phyloP scores from a whole-genome alignment of 495 filamentous ascomycete species.

The Lasiosphaeriaceae sp. region DNA sequence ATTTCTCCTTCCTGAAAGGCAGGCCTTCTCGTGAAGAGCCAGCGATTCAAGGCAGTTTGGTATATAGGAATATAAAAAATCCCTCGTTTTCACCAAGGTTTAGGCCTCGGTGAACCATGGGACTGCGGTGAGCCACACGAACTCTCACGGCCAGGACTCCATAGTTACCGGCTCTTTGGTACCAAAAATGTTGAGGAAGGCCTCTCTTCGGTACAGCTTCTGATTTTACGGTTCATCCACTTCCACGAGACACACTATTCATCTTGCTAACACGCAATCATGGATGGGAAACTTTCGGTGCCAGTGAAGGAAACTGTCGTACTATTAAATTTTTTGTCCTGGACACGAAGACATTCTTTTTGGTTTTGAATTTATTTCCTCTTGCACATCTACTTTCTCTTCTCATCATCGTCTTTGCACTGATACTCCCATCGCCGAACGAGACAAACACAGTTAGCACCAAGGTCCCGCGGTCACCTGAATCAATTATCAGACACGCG shows the following conservation, averaged over 20 bases:
- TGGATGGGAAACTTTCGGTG: background rate
- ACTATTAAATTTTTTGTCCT: background rate
- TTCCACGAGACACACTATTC: background rate
- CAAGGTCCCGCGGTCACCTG: no score
- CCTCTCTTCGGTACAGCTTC: background rate
- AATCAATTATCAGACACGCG: no score
- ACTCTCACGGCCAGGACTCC: background rate
- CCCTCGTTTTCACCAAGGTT: background rate
- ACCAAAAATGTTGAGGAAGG: background rate
- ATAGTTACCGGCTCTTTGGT: background rate
- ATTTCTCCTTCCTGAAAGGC: no score
- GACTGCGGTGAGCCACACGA: background rate
- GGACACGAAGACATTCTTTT: background rate
- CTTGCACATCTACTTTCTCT: no score
- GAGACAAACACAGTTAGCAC: no score
- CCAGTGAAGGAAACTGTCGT: background rate
- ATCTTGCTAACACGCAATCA: background rate
- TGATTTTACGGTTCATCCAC: background rate
- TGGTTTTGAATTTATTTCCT: background rate
- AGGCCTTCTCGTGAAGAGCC: background rate
- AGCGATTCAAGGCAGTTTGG: background rate
- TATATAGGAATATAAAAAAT: background rate
- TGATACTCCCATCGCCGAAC: no score
- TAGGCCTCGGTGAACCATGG: background rate
- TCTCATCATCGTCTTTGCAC: no score